Base-by-base conservation (phyloP, 371 early-diverging fungal species). In the Blakeslea trispora region DNA sequence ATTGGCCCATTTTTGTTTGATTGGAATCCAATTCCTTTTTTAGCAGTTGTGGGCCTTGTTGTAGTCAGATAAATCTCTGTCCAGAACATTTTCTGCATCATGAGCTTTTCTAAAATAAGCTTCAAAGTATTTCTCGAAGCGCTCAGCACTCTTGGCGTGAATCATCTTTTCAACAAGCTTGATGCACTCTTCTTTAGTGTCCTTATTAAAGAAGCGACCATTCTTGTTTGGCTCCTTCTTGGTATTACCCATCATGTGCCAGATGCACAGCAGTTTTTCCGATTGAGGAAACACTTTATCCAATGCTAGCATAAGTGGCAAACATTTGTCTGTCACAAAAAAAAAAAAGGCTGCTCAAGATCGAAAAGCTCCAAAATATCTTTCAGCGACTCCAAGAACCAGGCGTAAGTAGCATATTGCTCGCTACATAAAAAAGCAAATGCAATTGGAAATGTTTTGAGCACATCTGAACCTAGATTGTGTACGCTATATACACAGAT, bases 171-270 rank as follows among this genome's bases (percentile, higher is more conserved):
- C 43, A 17, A n/a, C 37, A 3, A 48, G 49, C 8, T 17, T 48
- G 19, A 48, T 35, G 32, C 35, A 34, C 10, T 48, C 32, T 34
- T 48, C 17, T 48, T 35, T 48, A 35, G 19, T 37, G n/a, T 48
- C 35, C 32, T 48, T 48, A 17, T 31, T 35, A 19, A 34, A 34
- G 35, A 48, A 48, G 31, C 15, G 32, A 10, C 35, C 49, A 18
- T 37, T 37, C 37, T 31, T 43, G 53, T 19, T 50, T 13, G 40
- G 23, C 17, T 40, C 24, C 11, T 19, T 50, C 40, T n/a, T 50
- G 21, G 31, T n/a, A 42, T 52, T 52, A 23, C 42, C 42, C 52
- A 52, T 52, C 52, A 52, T 52, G 42, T 53, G 53, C 53, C 45
- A 53, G 44, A 45, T 53, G 31, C 44, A 53, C 32, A 53, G 31